phyloP scores from a whole-genome alignment of 1,139 yeast genomes.

The Yamadazyma sp. region DNA sequence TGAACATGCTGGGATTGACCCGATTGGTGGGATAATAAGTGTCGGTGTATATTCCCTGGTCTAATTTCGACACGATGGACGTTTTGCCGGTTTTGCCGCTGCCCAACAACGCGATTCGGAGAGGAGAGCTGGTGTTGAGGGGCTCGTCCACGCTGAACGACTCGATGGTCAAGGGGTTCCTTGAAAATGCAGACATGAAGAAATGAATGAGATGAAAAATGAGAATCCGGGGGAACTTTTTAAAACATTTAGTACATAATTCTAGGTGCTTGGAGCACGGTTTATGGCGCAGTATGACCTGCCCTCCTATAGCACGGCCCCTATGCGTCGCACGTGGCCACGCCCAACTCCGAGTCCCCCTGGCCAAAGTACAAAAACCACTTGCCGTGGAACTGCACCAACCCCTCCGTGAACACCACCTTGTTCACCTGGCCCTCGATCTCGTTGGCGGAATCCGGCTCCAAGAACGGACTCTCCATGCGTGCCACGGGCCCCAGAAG shows the following conservation, averaged over 20 bases:
- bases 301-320: too few species aligned
- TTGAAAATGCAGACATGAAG: conserved; percentile 14
- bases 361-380: conserved; percentile 48
- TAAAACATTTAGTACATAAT: too few species aligned
- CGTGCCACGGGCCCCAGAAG: conserved; percentile 41
- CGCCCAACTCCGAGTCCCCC: conserved; percentile 46
- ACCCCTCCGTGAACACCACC: conserved; percentile 47
- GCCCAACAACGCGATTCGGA: conserved; percentile 59
- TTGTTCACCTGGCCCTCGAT: conserved; percentile 42
- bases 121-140: conserved; percentile 34
- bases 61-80: conserved; percentile 49
- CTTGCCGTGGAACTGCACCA: conserved; percentile 43
- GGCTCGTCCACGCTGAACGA: conserved; percentile 17
- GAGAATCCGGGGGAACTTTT: conserved; percentile 1
- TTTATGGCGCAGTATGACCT: too few species aligned
- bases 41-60: conserved; percentile 48
- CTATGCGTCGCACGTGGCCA: conserved; percentile 34
- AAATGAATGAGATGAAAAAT: conserved; percentile 3
- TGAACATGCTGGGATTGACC: conserved; percentile 54
- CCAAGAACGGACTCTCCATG: conserved; percentile 36
- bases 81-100: conserved; percentile 55
- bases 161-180: conserved; percentile 12
- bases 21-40: conserved; percentile 68
- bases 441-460: conserved; percentile 39
- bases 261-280: too few species aligned